Evolutionary conservation across 2,329 filamentous ascomycete species (phyloP), one percentile per base, ranked within the genome.

Genomic region (Lachnellula occidentalis): DNA sequence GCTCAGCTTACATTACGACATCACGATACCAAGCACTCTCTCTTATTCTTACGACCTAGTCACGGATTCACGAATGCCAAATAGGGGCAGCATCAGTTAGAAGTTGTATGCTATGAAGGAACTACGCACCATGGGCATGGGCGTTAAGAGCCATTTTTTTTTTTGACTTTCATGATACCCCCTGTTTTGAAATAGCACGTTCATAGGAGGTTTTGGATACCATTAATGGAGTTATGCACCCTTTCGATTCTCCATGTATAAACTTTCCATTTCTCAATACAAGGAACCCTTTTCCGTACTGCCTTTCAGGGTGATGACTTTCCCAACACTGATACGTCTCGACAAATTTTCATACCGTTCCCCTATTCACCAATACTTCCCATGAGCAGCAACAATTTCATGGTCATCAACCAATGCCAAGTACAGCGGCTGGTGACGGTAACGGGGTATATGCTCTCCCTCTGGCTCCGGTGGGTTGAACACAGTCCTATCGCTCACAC

Each of bases 151-250:
- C 6, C 19, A 5, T 6, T 43, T 21, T 27, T 27, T 27, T 22
- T 12, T 27, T 27, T 27, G 4, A 19, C 27, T 22, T 48, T 51
- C 46, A 53, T 46, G 50, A 56, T 50, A 56, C 50, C 50, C 54
- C 54, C 47, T 53, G 46, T 50, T 53, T 53, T 53, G 50, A 51
- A 50, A 27, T 48, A 56, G 50, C 34, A 21, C n/a, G 19, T 43
- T 43, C 21, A 19, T 12, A 43, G 41, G 41, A 43, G 19, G 17
- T 19, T 19, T 22, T n/a, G 19, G 21, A 43, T 21, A 43, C 19
- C 41, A 22, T 43, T 43, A 43, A 19, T 43, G 5, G 41, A 43
- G 15, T 43, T 19, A 9, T 12, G 27, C 27, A 27, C 27, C 27
- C 27, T 27, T 27, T 27, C 2, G 8, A 7, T 12, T 19, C 2